These are phyloP conservation scores for Epichloe festucae DNA, from an alignment of 2,329 filamentous ascomycete genomes.

Conservation along the genomic window DNA sequence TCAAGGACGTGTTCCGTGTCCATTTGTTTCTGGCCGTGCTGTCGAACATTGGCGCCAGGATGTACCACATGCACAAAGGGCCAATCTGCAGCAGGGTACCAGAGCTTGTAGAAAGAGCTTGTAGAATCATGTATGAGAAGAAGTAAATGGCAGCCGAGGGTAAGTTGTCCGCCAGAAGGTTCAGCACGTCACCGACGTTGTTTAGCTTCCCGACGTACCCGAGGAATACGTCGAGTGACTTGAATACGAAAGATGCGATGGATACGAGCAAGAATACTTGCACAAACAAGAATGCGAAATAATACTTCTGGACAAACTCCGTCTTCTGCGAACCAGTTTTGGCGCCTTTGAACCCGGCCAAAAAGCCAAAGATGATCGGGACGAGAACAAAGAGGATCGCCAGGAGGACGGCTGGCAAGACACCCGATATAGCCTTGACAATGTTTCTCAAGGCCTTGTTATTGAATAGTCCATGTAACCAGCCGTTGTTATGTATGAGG, in stretches of 20 bases:
- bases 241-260: slow-evolving; percentile 58
- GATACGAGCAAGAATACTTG: slow-evolving; percentile 92
- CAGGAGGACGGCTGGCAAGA: slow-evolving; percentile 67
- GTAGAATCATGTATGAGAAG: slow-evolving; percentile 96
- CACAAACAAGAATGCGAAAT: slow-evolving; percentile 88
- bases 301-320: slow-evolving; percentile 80
- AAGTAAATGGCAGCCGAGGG: slow-evolving; percentile 91
- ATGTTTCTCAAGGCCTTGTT: slow-evolving; percentile 49
- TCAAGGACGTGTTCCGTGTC: slow-evolving; percentile 65
- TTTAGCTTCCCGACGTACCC: slow-evolving; percentile 29
- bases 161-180: slow-evolving; percentile 62
- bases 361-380: slow-evolving; percentile 62
- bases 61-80: slow-evolving; percentile 67
- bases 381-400: slow-evolving; percentile 68
- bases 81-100: slow-evolving; percentile 75
- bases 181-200: slow-evolving; percentile 54
- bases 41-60: slow-evolving; percentile 70
- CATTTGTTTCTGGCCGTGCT: slow-evolving; percentile 75
- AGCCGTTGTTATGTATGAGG: slow-evolving; percentile 51
- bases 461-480: slow-evolving; percentile 56
- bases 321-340: slow-evolving; percentile 71
- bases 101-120: slow-evolving; percentile 81
- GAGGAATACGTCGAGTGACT: slow-evolving; percentile 51
- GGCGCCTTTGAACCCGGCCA: slow-evolving; percentile 63
- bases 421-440: slow-evolving; percentile 59